A percentile compares a stretch with the other conserved stretches of the same genome.
These are phyloP conservation scores for Chaetomium cochliodes DNA, from an alignment of 495 filamentous ascomycete genomes.

Conservation along the genomic window DNA sequence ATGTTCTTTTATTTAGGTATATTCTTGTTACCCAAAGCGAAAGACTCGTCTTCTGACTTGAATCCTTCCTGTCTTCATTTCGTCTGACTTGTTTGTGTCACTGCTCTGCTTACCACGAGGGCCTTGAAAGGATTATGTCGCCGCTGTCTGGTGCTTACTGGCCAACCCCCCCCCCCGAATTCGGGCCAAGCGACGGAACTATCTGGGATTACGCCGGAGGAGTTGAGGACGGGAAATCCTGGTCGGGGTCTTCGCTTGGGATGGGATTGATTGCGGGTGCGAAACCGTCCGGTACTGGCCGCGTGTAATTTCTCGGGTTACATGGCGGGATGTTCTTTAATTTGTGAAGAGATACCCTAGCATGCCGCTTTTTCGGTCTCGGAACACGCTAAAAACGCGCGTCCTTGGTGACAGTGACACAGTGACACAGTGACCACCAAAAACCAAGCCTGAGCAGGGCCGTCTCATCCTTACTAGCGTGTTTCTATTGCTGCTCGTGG, in stretches of 20 bases:
- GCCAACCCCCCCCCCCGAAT: too few relatives aligned
- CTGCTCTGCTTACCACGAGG: neutral
- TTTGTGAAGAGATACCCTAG: constrained; percentile 11
- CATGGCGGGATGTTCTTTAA: neutral
- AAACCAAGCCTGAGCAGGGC: too few relatives aligned
- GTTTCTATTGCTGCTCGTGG: too few relatives aligned
- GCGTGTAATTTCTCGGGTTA: neutral
- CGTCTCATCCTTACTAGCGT: too few relatives aligned
- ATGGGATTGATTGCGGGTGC: neutral
- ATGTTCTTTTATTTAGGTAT: constrained; percentile 9
- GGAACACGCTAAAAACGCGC: constrained; percentile 6
- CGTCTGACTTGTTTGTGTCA: neutral
- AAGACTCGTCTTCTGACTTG: constrained; percentile 11
- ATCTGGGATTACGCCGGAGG: neutral
- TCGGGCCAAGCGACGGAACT: neutral
- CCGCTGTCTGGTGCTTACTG: too few relatives aligned
- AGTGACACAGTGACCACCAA: too few relatives aligned
- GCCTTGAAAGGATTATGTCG: too few relatives aligned
- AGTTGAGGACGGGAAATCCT: neutral
- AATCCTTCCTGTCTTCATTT: neutral
- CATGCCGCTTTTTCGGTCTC: neutral
- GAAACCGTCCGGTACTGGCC: too few relatives aligned
- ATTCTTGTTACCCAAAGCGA: constrained; percentile 11
- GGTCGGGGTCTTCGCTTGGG: neutral
- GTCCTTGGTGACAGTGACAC: neutral